These are phyloP conservation scores for Ogataea salicorniae DNA, from an alignment of 805 yeast species.

Conservation along the genomic window DNA sequence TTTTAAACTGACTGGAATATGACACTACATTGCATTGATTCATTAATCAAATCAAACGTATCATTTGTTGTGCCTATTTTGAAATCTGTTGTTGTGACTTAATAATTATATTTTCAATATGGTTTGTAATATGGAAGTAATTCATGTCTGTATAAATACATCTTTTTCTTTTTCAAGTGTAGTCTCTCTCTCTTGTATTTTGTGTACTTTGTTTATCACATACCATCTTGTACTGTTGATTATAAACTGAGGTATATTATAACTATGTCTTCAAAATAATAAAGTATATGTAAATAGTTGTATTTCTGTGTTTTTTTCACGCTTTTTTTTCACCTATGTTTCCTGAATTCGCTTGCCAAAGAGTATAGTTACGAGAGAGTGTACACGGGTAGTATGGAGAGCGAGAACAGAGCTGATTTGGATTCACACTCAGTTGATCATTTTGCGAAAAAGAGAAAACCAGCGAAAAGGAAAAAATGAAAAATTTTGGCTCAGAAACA, in stretches of 20 bases:
- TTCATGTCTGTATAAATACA: not conserved
- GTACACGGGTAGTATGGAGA: too few species aligned
- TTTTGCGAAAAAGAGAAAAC: too few species aligned
- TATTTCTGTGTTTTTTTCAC: not conserved
- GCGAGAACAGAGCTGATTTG: too few species aligned
- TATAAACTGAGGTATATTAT: conserved; percentile 1
- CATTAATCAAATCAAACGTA: not conserved
- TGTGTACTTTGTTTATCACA: not conserved
- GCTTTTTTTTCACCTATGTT: too few species aligned
- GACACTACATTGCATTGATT: too few species aligned
- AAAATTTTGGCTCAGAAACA: too few species aligned
- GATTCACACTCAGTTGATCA: too few species aligned
- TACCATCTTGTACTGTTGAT: conserved; percentile 11
- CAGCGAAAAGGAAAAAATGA: too few species aligned
- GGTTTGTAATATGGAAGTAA: not conserved
- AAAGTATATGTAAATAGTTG: not conserved
- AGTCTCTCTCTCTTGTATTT: not conserved
- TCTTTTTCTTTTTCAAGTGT: not conserved
- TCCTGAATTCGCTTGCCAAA: too few species aligned
- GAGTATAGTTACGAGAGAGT: too few species aligned
- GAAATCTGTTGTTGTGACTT: not conserved
- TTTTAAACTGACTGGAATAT: too few species aligned
- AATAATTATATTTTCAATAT: not conserved
- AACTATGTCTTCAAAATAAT: not conserved
- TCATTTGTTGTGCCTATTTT: not conserved